These are phyloP conservation scores for Penicillium sp. DNA, from an alignment of 2,329 filamentous ascomycete species.

Conservation along the genomic window DNA sequence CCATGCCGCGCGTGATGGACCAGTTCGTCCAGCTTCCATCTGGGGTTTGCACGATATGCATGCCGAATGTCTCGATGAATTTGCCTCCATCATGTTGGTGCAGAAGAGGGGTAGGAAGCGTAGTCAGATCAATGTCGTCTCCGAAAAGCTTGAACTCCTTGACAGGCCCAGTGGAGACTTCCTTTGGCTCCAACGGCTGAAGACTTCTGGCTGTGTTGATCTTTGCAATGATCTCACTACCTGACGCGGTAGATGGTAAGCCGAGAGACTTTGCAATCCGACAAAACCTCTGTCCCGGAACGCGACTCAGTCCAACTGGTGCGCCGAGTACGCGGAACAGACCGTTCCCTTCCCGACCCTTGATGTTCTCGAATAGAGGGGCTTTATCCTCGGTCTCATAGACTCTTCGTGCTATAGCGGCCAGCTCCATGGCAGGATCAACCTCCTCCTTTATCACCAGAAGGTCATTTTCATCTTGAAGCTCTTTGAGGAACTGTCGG, in stretches of 20 bases:
- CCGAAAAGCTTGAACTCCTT: constrained; percentile 25
- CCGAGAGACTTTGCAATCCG: constrained; percentile 23
- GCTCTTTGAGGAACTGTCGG: constrained; percentile 23
- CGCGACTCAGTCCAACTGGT: constrained; percentile 17
- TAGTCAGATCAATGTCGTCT: constrained; percentile 25
- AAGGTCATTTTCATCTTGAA: constrained; percentile 24
- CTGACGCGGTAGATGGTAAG: constrained; percentile 14
- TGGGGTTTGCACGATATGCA: constrained; percentile 26
- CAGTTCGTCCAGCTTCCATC: constrained; percentile 25
- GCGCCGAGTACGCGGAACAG: constrained; percentile 17
- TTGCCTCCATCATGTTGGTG: constrained; percentile 24
- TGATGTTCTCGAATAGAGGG: constrained; percentile 15
- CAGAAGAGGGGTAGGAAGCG: constrained; percentile 23
- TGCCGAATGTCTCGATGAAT: constrained; percentile 22
- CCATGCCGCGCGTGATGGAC: constrained; percentile 27
- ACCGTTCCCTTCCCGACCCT: constrained; percentile 8
- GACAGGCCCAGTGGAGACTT: constrained; percentile 16
- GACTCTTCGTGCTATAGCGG: constrained; percentile 22
- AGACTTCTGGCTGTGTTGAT: constrained; percentile 17
- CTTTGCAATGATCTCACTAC: constrained; percentile 18
- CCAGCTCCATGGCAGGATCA: constrained; percentile 22
- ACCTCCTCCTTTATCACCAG: constrained; percentile 21
- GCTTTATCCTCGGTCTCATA: constrained; percentile 15
- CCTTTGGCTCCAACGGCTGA: constrained; percentile 13
- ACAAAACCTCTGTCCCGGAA: constrained; percentile 10